phyloP scores from a whole-genome alignment of 768 basidiomycete genomes.

The Pleurotus citrinopileatus region DNA sequence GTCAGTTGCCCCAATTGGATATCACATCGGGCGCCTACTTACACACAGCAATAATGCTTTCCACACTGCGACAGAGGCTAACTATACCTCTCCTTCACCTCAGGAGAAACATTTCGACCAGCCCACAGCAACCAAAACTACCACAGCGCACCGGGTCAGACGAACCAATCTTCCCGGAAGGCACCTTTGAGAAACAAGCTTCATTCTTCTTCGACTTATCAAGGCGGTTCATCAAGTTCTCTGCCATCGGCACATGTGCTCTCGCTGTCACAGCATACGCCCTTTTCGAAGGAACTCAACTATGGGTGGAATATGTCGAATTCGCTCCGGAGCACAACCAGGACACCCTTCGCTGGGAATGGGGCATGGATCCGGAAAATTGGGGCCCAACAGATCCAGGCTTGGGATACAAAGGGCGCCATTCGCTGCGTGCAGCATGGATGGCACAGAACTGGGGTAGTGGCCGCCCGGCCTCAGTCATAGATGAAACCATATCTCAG shows the following conservation, averaged over 20 bases:
- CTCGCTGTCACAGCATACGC: constrained; percentile 42
- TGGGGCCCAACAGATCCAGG: constrained; percentile 81
- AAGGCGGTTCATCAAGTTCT: constrained; percentile 46
- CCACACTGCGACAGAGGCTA: background rate
- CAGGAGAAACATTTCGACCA: background rate
- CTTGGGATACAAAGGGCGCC: constrained; percentile 59
- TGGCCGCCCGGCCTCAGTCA: constrained; percentile 34
- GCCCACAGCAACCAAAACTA: background rate
- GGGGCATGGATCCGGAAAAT: constrained; percentile 58
- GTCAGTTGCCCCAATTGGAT: background rate
- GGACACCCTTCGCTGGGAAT: constrained; percentile 60
- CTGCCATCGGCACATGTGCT: constrained; percentile 40
- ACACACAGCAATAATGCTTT: background rate
- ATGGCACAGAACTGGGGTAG: constrained; percentile 66
- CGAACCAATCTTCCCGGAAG: constrained; percentile 18
- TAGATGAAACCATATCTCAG: constrained; percentile 33
- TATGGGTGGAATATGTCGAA: constrained; percentile 61
- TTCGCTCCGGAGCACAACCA: constrained; percentile 45
- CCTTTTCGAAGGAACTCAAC: constrained; percentile 54
- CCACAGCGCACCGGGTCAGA: too few relatives aligned
- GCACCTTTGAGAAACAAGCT: constrained; percentile 27
- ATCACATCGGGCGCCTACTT: background rate
- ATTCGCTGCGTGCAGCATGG: constrained; percentile 69
- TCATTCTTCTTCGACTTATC: constrained; percentile 41
- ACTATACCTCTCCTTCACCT: background rate